These are phyloP conservation scores for Malus sieversii DNA, from an alignment of 306 rosid genomes.

Conservation along the genomic window DNA sequence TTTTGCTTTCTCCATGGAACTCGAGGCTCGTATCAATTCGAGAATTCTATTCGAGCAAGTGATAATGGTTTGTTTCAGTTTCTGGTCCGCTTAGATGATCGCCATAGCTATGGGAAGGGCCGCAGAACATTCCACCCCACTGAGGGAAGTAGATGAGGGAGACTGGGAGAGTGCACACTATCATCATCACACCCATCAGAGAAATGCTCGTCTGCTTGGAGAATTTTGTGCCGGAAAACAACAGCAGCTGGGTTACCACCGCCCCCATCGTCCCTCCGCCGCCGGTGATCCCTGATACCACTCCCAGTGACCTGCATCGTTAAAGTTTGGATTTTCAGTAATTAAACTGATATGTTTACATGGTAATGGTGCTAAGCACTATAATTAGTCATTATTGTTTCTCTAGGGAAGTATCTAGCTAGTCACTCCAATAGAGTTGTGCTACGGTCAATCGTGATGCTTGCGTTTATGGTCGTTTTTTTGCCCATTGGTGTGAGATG, in stretches of 20 bases:
- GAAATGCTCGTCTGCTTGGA: slow-evolving; percentile 47
- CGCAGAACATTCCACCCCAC: slow-evolving; percentile 50
- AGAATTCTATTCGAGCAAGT: slow-evolving; percentile 14
- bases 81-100: not conserved
- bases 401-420: no score
- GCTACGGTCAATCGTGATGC: no score
- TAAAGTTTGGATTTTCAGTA: not conserved
- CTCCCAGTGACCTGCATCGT: slow-evolving; percentile 47
- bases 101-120: slow-evolving; percentile 17
- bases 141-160: slow-evolving; percentile 37
- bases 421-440: no score
- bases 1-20: not conserved
- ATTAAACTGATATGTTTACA: not conserved
- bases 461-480: no score
- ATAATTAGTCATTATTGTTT: no score
- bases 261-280: slow-evolving; percentile 56
- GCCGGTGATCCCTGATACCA: slow-evolving; percentile 65
- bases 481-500: no score
- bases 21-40: not conserved
- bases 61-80: slow-evolving; percentile 8
- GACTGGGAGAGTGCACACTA: slow-evolving; percentile 33
- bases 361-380: no score
- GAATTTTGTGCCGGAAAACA: slow-evolving; percentile 35
- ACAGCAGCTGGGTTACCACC: slow-evolving; percentile 39
- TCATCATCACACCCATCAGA: slow-evolving; percentile 43